Percentiles rank a stretch among this genome's conserved stretches.
These are phyloP conservation scores for Simplicillium aogashimaense DNA, from an alignment of 2,329 filamentous ascomycete genomes.

Conservation along the genomic window DNA sequence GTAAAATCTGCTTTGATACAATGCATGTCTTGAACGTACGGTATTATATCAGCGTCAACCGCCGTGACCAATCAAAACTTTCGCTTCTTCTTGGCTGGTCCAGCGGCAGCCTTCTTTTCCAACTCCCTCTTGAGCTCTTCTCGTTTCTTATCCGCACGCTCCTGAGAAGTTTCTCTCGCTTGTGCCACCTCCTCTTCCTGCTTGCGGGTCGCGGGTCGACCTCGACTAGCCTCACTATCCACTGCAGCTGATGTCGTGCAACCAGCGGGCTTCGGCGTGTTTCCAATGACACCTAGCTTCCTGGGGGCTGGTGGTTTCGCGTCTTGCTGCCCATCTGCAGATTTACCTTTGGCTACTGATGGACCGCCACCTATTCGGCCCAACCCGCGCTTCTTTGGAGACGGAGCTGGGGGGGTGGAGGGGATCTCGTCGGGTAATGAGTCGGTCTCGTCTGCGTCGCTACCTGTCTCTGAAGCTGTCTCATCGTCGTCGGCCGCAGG, in stretches of 20 bases:
- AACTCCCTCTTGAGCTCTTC: conserved; percentile 46
- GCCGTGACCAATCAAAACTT: conserved; percentile 28
- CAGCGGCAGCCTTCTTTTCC: conserved; percentile 36
- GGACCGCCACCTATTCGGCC: conserved; percentile 29
- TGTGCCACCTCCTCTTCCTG: conserved; percentile 16
- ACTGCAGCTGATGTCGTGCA: conserved; percentile 1
- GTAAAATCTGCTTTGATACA: too few species aligned
- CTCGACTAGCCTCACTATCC: conserved; percentile 11
- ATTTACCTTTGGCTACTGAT: conserved; percentile 11
- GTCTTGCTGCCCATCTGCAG: conserved; percentile 5
- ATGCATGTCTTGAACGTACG: too few species aligned
- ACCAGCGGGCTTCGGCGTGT: conserved; percentile 1
- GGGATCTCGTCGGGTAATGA: conserved; percentile 10
- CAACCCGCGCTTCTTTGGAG: conserved; percentile 21
- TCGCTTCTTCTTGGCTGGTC: conserved; percentile 45
- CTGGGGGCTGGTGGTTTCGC: conserved; percentile 7
- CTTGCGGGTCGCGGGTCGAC: conserved; percentile 10
- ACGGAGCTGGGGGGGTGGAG: conserved; percentile 8
- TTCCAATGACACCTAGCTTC: conserved; percentile 25
- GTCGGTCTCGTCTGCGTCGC: conserved; percentile 15
- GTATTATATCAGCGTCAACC: too few species aligned
- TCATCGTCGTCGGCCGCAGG: conserved; percentile 13
- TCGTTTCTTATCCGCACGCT: conserved; percentile 38
- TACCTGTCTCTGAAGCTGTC: conserved; percentile 34
- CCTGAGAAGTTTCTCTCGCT: conserved; percentile 31